phyloP scores from a whole-genome alignment of 2,329 filamentous ascomycete genomes.

The Penicillium sp. region DNA sequence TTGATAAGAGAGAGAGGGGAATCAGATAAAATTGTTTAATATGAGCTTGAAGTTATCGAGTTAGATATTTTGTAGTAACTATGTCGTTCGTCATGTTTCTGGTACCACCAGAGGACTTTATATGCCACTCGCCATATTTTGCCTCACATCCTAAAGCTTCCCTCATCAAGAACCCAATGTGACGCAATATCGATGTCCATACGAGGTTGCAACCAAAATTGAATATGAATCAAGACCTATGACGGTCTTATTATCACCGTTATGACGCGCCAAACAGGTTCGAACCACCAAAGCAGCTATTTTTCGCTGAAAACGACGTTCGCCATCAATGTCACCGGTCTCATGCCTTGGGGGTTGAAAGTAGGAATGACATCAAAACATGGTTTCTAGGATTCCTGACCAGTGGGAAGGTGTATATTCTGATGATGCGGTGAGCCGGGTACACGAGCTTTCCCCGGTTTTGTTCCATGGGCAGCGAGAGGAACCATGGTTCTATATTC shows the following conservation, averaged over 20 bases:
- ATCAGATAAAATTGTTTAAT: not conserved
- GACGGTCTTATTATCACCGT: not conserved
- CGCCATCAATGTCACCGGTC: not conserved
- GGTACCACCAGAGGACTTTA: not conserved
- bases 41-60: not conserved
- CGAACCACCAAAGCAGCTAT: not conserved
- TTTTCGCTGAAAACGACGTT: not conserved
- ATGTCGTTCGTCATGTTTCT: too few relatives aligned
- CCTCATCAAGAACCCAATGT: not conserved
- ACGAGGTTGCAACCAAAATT: not conserved
- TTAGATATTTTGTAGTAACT: not conserved
- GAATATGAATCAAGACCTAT: not conserved
- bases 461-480: not conserved
- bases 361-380: not conserved
- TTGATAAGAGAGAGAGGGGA: not conserved
- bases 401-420: not conserved
- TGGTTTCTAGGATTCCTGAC: not conserved
- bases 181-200: not conserved
- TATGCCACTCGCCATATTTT: not conserved
- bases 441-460: not conserved
- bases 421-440: not conserved
- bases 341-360: not conserved
- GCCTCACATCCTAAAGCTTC: not conserved
- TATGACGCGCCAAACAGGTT: not conserved
- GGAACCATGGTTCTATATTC: not conserved